Evolutionary conservation across 805 yeast genomes (phyloP).

Genomic region (Sugiyamaella lignohabitans): DNA sequence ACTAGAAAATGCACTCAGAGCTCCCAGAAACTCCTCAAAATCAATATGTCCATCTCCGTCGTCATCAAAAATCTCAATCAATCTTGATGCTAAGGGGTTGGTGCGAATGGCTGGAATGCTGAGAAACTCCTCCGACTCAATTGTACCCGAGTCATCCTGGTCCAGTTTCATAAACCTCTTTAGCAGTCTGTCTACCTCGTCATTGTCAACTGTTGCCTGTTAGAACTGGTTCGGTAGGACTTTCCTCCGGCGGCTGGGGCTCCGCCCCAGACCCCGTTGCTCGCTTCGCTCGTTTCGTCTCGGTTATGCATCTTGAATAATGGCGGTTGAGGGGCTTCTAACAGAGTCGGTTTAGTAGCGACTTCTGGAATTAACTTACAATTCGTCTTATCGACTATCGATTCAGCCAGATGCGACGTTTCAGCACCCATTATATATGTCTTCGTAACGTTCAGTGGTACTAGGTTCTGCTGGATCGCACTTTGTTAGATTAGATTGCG

Average conservation of each 20-base stretch:
- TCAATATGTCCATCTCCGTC: slow-evolving; percentile 92
- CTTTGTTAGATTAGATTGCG: too few relatives aligned
- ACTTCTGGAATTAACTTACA: slow-evolving; percentile 5
- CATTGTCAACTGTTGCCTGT: slow-evolving; percentile 51
- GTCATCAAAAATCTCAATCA: slow-evolving; percentile 90
- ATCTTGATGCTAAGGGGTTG: slow-evolving; percentile 83
- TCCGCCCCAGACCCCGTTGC: not conserved
- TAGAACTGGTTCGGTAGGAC: slow-evolving; percentile 17
- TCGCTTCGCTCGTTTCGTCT: not conserved
- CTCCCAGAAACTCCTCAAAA: slow-evolving; percentile 87
- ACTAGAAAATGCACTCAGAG: slow-evolving; percentile 80
- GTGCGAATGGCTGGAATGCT: slow-evolving; percentile 87
- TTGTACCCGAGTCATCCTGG: slow-evolving; percentile 85
- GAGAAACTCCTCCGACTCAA: slow-evolving; percentile 84
- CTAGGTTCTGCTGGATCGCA: too few relatives aligned
- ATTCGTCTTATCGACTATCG: slow-evolving; percentile 30
- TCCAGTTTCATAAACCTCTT: slow-evolving; percentile 94
- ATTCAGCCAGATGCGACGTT: slow-evolving; percentile 22
- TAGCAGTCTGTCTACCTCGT: slow-evolving; percentile 84
- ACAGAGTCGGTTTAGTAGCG: too few relatives aligned
- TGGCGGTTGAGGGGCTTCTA: too few relatives aligned
- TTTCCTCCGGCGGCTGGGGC: not conserved
- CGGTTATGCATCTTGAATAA: not conserved
- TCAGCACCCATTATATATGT: slow-evolving; percentile 19
- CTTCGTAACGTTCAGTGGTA: too few relatives aligned